Base-by-base conservation (phyloP, 108 stramenopile genomes). In the Poteriospumella lacustris region DNA sequence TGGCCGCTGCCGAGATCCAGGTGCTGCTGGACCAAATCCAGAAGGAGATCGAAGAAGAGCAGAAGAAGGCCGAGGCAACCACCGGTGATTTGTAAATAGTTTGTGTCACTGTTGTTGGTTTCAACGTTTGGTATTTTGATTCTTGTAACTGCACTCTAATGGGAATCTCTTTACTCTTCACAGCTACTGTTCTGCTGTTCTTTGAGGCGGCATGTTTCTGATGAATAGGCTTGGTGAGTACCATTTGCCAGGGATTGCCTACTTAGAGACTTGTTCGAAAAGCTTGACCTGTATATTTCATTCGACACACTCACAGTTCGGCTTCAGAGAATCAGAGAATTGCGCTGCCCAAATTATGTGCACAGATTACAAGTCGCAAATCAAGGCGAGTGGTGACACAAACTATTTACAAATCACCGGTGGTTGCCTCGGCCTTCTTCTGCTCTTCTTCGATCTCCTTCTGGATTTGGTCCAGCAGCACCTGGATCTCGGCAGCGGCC, bases 1-100 rank as follows among this genome's bases (percentile, higher is more conserved):
- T 94, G 80, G 89, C 86, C 60, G 86, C 85, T 59, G 86, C 85
- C 42, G 93, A 97, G 82, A 83, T 90, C 3, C 79, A 89, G 3
- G 60, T 33, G 9, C 41, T 42, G 5, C 12, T 73, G 3, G 42
- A 36, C 36, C 31, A 73, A 3, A 73, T 73, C 15, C 70, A 73
- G 41, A 38, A 5, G 5, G 70, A 73, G 42, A 28, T 42, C 26
- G 70, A 73, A 19, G 12, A 5, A 42, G 70, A 73, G 33, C 43
- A 56, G 31, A 73, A 73, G 70, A 73, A 73, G 41, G 43, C 70
- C 9, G 70, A 73, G 47, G 70, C 70, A 28, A 33, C 70, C 12
- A 38, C 44, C 42, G 70, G 70, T 3, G 70, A 73, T 73, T 33
- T 5, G 5, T 73, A 56, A 73, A 39, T 68, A 36, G 64, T 56